These are phyloP conservation scores for Fusarium verticillioides DNA, from an alignment of 2,329 filamentous ascomycete species.

Conservation along the genomic window DNA sequence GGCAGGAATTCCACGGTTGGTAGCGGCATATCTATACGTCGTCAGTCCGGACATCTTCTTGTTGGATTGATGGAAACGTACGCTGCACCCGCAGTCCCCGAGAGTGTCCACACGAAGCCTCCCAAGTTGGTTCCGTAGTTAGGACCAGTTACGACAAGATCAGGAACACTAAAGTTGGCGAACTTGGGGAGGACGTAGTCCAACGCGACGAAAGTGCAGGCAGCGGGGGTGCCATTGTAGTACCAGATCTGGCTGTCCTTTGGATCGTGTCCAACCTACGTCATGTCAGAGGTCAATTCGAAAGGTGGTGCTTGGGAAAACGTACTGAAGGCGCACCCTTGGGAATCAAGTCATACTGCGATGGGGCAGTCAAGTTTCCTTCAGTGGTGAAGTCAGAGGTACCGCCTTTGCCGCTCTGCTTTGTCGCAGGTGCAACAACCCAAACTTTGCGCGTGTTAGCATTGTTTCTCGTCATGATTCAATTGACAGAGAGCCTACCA, in stretches of 20 bases:
- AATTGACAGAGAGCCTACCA: constrained; percentile 15
- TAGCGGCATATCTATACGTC: constrained; percentile 55
- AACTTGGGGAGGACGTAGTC: constrained; percentile 65
- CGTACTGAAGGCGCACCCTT: constrained; percentile 44
- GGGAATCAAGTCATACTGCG: constrained; percentile 46
- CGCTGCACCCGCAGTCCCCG: constrained; percentile 61
- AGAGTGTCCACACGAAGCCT: constrained; percentile 63
- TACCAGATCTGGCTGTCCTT: constrained; percentile 67
- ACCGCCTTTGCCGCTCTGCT: constrained; percentile 48
- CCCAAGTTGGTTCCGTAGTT: constrained; percentile 67
- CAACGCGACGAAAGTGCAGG: constrained; percentile 65
- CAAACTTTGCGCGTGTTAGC: constrained; percentile 28
- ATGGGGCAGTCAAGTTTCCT: constrained; percentile 42
- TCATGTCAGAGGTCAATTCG: not conserved
- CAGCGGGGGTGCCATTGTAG: constrained; percentile 68
- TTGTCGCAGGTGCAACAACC: constrained; percentile 47
- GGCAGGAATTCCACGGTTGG: constrained; percentile 60
- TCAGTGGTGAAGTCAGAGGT: constrained; percentile 44
- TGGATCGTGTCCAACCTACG: constrained; percentile 59
- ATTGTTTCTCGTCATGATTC: no score
- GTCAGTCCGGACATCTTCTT: not conserved
- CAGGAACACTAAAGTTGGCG: constrained; percentile 59
- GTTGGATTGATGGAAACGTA: constrained; percentile 2
- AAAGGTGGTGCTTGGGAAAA: fast-evolving
- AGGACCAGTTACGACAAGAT: constrained; percentile 65